Evolutionary conservation across 2,329 filamentous ascomycete species (phyloP).

Genomic region (Arthrobotrys entomopaga): DNA sequence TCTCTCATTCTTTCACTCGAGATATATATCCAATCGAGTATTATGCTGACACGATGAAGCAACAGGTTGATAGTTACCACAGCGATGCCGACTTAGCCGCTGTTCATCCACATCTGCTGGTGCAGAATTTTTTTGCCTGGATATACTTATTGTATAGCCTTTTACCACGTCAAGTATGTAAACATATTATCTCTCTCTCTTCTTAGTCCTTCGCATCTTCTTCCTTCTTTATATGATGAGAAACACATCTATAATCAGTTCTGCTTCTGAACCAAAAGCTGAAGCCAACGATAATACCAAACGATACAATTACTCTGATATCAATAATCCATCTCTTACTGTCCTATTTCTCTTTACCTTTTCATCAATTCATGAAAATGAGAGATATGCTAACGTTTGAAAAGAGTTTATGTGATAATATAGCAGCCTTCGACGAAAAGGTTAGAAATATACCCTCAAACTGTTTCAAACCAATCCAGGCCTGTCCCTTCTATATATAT

Average conservation of each 20-base stretch:
- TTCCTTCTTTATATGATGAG: constrained; percentile 46
- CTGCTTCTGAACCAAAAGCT: constrained; percentile 56
- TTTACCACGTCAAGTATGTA: constrained; percentile 1
- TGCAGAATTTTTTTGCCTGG: constrained; percentile 11
- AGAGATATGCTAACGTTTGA: constrained; percentile 10
- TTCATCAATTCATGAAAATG: not conserved
- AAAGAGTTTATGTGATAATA: not conserved
- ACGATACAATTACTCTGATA: constrained; percentile 55
- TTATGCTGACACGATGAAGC: constrained; percentile 24
- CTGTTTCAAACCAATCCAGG: not conserved
- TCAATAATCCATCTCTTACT: constrained; percentile 6
- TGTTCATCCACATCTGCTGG: constrained; percentile 14
- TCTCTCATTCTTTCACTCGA: not conserved
- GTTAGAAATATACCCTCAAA: constrained; percentile 18
- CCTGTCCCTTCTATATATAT: constrained; percentile 5
- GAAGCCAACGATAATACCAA: constrained; percentile 55
- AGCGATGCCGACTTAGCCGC: constrained; percentile 53
- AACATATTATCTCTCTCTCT: not conserved
- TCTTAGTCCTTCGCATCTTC: not conserved
- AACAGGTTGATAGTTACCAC: constrained; percentile 24
- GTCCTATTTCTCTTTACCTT: constrained; percentile 6
- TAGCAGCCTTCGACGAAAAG: constrained; percentile 7
- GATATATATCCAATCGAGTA: not conserved
- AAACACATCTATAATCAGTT: constrained; percentile 54
- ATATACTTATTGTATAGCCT: constrained; percentile 2